A percentile compares a stretch with the other conserved stretches of the same genome.
These are phyloP conservation scores for Trypanosoma conorhini DNA, from an alignment of 208 protist species.

Conservation along the genomic window DNA sequence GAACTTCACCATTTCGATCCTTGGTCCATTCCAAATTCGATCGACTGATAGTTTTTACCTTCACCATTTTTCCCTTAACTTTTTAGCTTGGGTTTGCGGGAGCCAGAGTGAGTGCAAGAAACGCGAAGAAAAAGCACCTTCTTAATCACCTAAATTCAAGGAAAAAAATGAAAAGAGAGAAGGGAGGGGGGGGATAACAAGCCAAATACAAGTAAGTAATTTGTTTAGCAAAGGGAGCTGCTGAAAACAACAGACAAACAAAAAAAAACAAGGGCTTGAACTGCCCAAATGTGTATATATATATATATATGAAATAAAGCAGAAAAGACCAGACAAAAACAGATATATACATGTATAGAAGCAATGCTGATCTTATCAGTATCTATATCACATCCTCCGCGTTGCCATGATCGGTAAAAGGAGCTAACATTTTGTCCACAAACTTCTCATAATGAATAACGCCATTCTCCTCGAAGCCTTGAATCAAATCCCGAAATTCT, in stretches of 20 bases:
- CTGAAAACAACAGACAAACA: too few relatives aligned
- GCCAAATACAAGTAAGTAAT: not conserved
- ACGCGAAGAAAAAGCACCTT: conserved; percentile 6
- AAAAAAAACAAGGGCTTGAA: too few relatives aligned
- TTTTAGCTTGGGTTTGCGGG: not conserved
- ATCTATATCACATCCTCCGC: conserved; percentile 43
- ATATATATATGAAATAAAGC: not conserved
- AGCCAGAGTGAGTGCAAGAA: conserved; percentile 7
- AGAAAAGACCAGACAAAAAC: conserved; percentile 12
- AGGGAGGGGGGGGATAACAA: not conserved
- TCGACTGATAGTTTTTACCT: conserved; percentile 94
- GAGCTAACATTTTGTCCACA: conserved; percentile 89
- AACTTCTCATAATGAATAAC: conserved; percentile 91
- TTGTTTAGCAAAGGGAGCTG: too few relatives aligned
- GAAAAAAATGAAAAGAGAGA: not conserved
- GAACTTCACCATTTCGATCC: conserved; percentile 87
- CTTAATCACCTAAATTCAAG: not conserved
- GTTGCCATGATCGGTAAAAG: conserved; percentile 87
- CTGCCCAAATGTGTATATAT: too few relatives aligned
- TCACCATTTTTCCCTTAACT: conserved; percentile 62
- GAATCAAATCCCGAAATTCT: conserved; percentile 92
- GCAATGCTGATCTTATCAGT: too few relatives aligned
- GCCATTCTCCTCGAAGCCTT: conserved; percentile 90
- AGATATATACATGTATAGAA: too few relatives aligned
- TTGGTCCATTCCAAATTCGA: conserved; percentile 93